These are phyloP conservation scores for Steccherinum ochraceum DNA, from an alignment of 768 basidiomycete genomes.

Conservation along the genomic window DNA sequence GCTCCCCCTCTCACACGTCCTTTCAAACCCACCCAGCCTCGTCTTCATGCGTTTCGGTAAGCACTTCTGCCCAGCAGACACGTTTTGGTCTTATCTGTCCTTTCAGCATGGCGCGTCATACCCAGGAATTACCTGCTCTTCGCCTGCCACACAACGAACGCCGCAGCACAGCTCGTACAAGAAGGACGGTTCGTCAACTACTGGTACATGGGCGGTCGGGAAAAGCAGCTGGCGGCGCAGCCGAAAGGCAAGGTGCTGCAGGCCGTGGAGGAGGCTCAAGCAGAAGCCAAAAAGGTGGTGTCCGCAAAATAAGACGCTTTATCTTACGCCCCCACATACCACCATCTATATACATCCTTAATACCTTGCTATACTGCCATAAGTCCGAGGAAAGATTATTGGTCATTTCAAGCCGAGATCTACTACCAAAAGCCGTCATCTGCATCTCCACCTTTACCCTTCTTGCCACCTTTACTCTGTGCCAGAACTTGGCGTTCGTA, in stretches of 20 bases:
- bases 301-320: slow-evolving; percentile 16
- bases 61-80: slow-evolving; percentile 2
- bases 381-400: too few species aligned
- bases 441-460: slow-evolving; percentile 49
- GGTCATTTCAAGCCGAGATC: too few species aligned
- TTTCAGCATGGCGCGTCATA: slow-evolving; percentile 85
- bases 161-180: slow-evolving; percentile 79
- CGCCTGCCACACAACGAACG: slow-evolving; percentile 91
- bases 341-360: too few species aligned
- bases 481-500: slow-evolving; percentile 85
- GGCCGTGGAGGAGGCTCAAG: slow-evolving; percentile 39
- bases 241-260: slow-evolving; percentile 27
- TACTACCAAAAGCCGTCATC: slow-evolving; percentile 85
- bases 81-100: neutral
- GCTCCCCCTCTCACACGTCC: slow-evolving; percentile 2
- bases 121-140: slow-evolving; percentile 95
- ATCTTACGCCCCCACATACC: neutral
- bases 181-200: slow-evolving; percentile 84
- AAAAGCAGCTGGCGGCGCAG: slow-evolving; percentile 40
- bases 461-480: slow-evolving; percentile 64
- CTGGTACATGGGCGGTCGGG: slow-evolving; percentile 85
- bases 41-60: slow-evolving; percentile 96
- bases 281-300: slow-evolving; percentile 34
- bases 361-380: too few species aligned
- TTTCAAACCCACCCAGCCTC: slow-evolving; percentile 26